Conservation (phyloP, 176 grass and related monocot species). For the Saccharum spontaneum region DNA sequence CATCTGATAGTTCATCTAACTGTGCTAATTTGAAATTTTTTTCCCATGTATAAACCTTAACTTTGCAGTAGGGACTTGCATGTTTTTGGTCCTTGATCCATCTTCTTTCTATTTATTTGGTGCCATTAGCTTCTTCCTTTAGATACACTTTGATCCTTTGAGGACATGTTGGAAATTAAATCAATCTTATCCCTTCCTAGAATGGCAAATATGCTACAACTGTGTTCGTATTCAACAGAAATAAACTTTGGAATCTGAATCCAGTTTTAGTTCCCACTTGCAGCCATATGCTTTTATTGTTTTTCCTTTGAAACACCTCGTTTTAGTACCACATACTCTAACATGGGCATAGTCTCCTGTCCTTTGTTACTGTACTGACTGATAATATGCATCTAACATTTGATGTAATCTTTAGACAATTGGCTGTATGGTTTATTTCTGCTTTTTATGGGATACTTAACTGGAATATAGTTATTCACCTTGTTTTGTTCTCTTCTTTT, state of each 20-base stretch:
- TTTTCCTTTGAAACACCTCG: background rate
- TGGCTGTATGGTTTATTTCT: background rate
- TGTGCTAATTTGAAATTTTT: background rate
- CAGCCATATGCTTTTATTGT: background rate
- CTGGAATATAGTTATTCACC: conserved; percentile 25
- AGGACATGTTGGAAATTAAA: background rate
- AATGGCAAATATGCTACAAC: background rate
- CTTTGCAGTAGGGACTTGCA: background rate
- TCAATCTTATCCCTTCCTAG: background rate
- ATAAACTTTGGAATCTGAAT: background rate
- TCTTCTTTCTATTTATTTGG: background rate
- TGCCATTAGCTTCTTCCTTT: background rate
- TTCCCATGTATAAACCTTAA: background rate
- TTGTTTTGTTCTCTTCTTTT: conserved; percentile 38
- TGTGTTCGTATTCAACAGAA: background rate
- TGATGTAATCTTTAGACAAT: background rate
- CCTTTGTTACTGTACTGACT: background rate
- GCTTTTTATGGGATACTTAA: background rate
- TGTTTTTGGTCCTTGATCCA: background rate
- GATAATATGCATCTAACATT: background rate
- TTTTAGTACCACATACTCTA: background rate
- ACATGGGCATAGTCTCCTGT: background rate
- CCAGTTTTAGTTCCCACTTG: background rate
- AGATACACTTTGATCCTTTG: background rate
- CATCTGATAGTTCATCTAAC: background rate